Base-by-base conservation (phyloP, 164 flowering plant genomes). In the Dillenia turbinata region DNA sequence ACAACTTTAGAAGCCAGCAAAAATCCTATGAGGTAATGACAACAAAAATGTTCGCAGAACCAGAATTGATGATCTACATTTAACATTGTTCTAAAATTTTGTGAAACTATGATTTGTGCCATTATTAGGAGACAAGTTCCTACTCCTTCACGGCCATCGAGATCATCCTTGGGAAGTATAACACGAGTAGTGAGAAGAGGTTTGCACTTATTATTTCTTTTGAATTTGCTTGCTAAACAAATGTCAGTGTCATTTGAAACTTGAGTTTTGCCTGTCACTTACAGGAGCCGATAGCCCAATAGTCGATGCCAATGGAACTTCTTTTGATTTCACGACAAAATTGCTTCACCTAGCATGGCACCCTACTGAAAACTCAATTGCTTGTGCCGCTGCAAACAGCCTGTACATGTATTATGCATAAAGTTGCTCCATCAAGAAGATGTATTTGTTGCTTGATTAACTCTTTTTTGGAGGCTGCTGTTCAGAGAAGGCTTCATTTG, bases 331-430 rank as follows among this genome's bases (percentile, higher is more conserved):
- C 77, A 80, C 97, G 3, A 83, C 97, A 40, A 94, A 94, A 72
- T 75, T 94, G 83, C 97, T 94, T 56, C 98, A 90, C 76, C 75
- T 94, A 57, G 98, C 98, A 43, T 94, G 98, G 98, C 98, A 94
- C 72, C 98, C 98, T 9, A 69, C 87, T 14, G 98, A 90, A 73
- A 93, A 93, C 63, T 76, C 98, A 22, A 81, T 93, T 49, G 98
- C 98, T 44, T 94, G 98, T 78, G 98, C 98, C 72, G 98, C 98
- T 81, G 98, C 97, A 69, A 94, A 94, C 76, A 94, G 98, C 77
- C 70, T 94, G 91, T 94, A 94, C 82, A 94, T 94, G 97, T 94
- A 90, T 68, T 91, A 94, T 64, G 97, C 98, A 60, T 90, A 74
- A 84, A 65, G 70, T 56, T 57, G 72, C 62, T 60, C 73, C 26